phyloP scores from a whole-genome alignment of 208 protist species.

The Plasmodiophora brassicae region DNA sequence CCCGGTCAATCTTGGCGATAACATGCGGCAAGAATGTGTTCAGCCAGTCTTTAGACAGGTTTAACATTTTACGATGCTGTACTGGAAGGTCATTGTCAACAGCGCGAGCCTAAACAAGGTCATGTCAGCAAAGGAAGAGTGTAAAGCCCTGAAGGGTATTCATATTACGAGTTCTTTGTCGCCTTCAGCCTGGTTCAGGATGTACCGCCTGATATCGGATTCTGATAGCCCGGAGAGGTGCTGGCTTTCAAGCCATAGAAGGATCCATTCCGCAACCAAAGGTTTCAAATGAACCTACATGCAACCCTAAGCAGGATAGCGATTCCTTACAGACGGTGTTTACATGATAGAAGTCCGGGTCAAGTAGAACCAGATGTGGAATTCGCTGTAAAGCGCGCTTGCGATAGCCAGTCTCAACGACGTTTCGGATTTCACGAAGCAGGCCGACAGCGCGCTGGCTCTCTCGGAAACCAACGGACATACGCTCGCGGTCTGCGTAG shows the following conservation, averaged over 20 bases:
- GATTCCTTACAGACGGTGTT: not conserved
- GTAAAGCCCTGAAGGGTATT: too few species aligned
- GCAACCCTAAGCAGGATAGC: not conserved
- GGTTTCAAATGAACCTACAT: constrained; percentile 64
- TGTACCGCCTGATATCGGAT: not conserved
- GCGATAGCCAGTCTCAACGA: constrained; percentile 66
- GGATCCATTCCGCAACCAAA: constrained; percentile 72
- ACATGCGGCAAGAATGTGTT: constrained; percentile 79
- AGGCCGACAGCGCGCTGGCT: not conserved
- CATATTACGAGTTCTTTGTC: not conserved
- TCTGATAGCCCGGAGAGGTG: constrained; percentile 2
- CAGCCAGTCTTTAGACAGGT: constrained; percentile 78
- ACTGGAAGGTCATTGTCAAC: not conserved
- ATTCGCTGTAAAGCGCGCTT: constrained; percentile 67
- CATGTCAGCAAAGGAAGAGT: too few species aligned
- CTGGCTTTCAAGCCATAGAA: constrained; percentile 70
- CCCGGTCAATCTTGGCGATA: constrained; percentile 82
- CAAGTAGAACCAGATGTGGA: constrained; percentile 82
- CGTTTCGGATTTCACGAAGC: constrained; percentile 36
- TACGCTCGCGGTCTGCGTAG: constrained; percentile 43
- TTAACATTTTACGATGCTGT: constrained; percentile 71
- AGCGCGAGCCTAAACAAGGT: too few species aligned
- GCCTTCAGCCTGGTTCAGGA: not conserved
- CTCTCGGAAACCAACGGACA: not conserved
- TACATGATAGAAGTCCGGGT: constrained; percentile 72